Evolutionary conservation across 176 grass and related monocot genomes (phyloP).

Genomic region (Phyllostachys edulis): DNA sequence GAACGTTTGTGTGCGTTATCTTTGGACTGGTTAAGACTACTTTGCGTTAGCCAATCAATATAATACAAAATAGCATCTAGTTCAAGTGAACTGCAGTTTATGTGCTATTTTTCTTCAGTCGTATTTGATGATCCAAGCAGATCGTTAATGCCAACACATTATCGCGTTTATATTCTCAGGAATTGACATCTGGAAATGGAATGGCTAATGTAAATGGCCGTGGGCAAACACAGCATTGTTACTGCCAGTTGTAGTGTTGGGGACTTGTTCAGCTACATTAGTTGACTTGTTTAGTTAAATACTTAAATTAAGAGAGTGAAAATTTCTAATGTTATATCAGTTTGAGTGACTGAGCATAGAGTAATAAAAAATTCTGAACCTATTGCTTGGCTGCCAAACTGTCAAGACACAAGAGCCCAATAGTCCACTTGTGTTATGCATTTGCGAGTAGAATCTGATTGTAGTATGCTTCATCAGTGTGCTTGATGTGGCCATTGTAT

Average conservation of each 20-base stretch:
- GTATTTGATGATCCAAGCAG: neutral
- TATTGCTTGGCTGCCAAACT: neutral
- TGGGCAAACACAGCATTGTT: neutral
- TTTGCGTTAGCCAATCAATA: neutral
- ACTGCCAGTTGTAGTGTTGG: neutral
- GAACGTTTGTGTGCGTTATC: neutral
- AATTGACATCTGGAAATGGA: neutral
- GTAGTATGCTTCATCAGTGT: neutral
- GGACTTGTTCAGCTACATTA: too few relatives aligned
- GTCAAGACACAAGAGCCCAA: neutral
- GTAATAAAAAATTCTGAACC: neutral
- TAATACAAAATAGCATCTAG: neutral
- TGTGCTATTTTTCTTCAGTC: neutral
- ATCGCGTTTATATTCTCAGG: neutral
- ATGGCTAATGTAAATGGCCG: neutral
- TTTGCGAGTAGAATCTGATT: neutral
- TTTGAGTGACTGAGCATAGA: too few relatives aligned
- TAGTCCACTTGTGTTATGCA: neutral
- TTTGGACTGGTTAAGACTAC: neutral
- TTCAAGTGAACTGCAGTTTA: conserved; percentile 14
- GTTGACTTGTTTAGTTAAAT: neutral
- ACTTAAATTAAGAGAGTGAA: neutral
- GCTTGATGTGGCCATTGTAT: neutral
- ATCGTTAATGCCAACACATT: neutral
- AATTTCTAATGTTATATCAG: neutral